These are phyloP conservation scores for Tremella yokohamensis DNA, from an alignment of 768 basidiomycete species.

Conservation along the genomic window DNA sequence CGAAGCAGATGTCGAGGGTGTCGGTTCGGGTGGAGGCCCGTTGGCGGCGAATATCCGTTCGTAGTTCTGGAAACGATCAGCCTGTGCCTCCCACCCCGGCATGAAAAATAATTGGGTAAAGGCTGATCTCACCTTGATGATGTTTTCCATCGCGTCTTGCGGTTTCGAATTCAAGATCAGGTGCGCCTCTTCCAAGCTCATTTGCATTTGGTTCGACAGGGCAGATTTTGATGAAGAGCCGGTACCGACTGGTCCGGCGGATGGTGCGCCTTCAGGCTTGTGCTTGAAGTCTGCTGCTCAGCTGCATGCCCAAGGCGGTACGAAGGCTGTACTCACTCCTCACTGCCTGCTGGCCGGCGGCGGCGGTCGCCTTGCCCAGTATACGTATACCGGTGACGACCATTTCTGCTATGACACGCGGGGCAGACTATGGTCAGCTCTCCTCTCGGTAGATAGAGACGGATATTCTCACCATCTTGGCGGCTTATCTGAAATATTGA, in stretches of 20 bases:
- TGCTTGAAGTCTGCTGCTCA: conserved; percentile 71
- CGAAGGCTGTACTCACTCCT: conserved; percentile 65
- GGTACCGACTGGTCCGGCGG: conserved; percentile 69
- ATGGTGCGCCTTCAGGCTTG: conserved; percentile 66
- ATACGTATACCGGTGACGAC: conserved; percentile 33
- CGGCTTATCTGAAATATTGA: not conserved
- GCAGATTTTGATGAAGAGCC: conserved; percentile 61
- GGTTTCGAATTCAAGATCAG: conserved; percentile 84
- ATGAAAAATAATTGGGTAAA: not conserved
- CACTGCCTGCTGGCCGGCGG: conserved; percentile 85
- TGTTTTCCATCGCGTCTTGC: conserved; percentile 63
- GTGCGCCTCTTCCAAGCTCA: conserved; percentile 93
- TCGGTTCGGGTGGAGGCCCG: conserved; percentile 61
- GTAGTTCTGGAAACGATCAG: conserved; percentile 65
- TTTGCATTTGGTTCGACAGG: conserved; percentile 76
- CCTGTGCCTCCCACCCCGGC: not conserved
- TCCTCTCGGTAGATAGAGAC: not conserved
- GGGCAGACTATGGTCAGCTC: conserved; percentile 23
- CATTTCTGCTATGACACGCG: conserved; percentile 34
- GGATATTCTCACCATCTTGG: not conserved
- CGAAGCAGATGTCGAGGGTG: conserved; percentile 51
- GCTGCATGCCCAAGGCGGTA: not conserved
- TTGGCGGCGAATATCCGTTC: conserved; percentile 91
- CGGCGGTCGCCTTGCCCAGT: conserved; percentile 82
- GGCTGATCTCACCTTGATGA: conserved; percentile 65